Evolutionary conservation across 2,329 filamentous ascomycete species (phyloP), one percentile per base, ranked within the genome.

Genomic region (Aureobasidium sp.): DNA sequence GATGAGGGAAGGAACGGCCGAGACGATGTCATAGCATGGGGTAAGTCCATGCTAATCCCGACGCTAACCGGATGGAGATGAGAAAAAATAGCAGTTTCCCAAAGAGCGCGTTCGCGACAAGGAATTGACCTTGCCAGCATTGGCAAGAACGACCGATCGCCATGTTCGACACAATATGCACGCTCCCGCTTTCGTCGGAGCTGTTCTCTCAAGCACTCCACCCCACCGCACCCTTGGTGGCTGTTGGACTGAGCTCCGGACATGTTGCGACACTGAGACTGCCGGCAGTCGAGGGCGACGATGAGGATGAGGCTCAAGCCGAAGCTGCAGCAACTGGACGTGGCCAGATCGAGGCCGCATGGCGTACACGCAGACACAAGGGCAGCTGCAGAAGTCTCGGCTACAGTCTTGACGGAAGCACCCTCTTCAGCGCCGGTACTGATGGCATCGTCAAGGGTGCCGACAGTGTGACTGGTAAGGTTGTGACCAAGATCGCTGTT

Each of bases 161-260:
- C 69, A 95, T 95, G 90, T 90, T 95, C 71, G 91, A 97, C 75
- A 96, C 91, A 66, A 83, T 96, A 66, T 97, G 93, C 80, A 91
- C 89, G 30, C 84, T 97, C 49, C 91, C 92, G 65, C 85, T 97
- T 50, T 83, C 84, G 62, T 84, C 89, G 62, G 94, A 97, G 71
- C 81, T 99, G 69, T 97, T 99, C 77, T 77, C 90, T 1, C 91
- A 96, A 74, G 89, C 88, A 13, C 79, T 96, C 25, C 94, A 99
- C 72, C 92, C 94, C 1, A 83, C 82, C 0, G 85, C 92, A 72
- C 90, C 93, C 14, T 78, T 99, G 55, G 81, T 99, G 64, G 89
- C 91, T 0, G 89, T 96, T 51, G 94, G 94, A 16, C 82, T 97
- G 30, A 86, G 89, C 16, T 88, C 83, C 60, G 93, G 93, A 63